Evolutionary conservation across 441 rosid species (phyloP).

Genomic region (Adansonia grandidieri): DNA sequence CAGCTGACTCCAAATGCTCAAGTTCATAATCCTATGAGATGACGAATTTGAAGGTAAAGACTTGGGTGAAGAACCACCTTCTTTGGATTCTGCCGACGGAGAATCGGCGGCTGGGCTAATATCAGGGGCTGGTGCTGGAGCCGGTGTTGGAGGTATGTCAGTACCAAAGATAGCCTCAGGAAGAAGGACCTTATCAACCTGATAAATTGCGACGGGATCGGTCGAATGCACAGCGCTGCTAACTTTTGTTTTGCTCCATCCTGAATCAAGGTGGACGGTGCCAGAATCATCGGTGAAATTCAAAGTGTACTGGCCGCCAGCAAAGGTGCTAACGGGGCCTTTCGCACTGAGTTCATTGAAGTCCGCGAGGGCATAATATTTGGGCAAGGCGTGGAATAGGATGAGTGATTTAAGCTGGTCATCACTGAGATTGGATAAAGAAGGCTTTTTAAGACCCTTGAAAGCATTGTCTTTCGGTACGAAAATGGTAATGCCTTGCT

Average conservation of each 20-base stretch:
- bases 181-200: conserved; percentile 75
- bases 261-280: conserved; percentile 61
- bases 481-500: conserved; percentile 83
- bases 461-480: conserved; percentile 83
- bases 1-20: conserved; percentile 43
- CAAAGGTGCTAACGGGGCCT: conserved; percentile 66
- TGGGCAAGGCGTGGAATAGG: conserved; percentile 83
- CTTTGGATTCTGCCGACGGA: conserved; percentile 48
- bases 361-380: conserved; percentile 71
- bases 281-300: conserved; percentile 77
- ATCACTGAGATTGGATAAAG: conserved; percentile 69
- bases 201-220: conserved; percentile 79
- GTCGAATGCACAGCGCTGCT: conserved; percentile 82
- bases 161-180: conserved; percentile 94
- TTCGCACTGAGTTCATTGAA: conserved; percentile 77
- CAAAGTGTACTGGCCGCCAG: conserved; percentile 70
- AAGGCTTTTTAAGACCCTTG: conserved; percentile 64
- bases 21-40: conserved; percentile 38
- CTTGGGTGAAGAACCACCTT: conserved; percentile 38
- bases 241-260: conserved; percentile 81
- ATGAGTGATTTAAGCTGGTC: conserved; percentile 73
- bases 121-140: conserved; percentile 82
- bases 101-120: conserved; percentile 60
- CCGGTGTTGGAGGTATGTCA: conserved; percentile 85
- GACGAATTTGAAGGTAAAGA: conserved; percentile 46